Percentiles rank a stretch among this genome's conserved stretches.
Conservation (phyloP, 2,329 filamentous ascomycete genomes). For the Ascochyta rabiei region DNA sequence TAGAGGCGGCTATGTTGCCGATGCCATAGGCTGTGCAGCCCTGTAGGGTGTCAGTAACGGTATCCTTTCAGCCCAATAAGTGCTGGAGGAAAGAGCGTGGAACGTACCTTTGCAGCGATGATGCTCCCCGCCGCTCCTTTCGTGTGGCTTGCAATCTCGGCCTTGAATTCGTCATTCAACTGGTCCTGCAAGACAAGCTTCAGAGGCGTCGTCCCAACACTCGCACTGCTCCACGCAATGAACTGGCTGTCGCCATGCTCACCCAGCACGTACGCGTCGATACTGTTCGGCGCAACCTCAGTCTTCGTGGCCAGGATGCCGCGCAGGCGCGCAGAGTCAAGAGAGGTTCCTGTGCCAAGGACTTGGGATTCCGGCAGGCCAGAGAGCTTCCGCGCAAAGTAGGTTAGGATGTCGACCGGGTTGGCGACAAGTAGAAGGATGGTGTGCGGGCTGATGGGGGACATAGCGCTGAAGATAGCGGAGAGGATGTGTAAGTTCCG, state of each 20-base stretch:
- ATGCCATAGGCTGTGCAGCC: conserved; percentile 60
- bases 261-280: conserved; percentile 55
- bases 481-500: conserved; percentile 57
- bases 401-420: conserved; percentile 62
- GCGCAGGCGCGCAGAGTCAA: conserved; percentile 59
- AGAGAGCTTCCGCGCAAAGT: conserved; percentile 55
- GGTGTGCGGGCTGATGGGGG: conserved; percentile 55
- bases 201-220: conserved; percentile 52
- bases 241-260: conserved; percentile 58
- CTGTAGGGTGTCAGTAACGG: conserved; percentile 7
- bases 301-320: conserved; percentile 51
- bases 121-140: conserved; percentile 56
- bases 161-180: conserved; percentile 33
- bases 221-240: conserved; percentile 54
- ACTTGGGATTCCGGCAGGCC: conserved; percentile 58
- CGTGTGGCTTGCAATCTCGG: conserved; percentile 52
- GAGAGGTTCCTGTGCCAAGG: conserved; percentile 60
- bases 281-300: conserved; percentile 48
- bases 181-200: conserved; percentile 39
- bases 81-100: background rate
- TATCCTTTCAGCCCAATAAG: background rate
- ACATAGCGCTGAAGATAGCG: conserved; percentile 56
- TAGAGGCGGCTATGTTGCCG: conserved; percentile 54
- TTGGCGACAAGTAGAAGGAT: conserved; percentile 61
- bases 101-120: conserved; percentile 52